Percentiles rank a stretch among this genome's conserved stretches.
phyloP scores from a whole-genome alignment of 306 rosid genomes.

The Quercus alba region DNA sequence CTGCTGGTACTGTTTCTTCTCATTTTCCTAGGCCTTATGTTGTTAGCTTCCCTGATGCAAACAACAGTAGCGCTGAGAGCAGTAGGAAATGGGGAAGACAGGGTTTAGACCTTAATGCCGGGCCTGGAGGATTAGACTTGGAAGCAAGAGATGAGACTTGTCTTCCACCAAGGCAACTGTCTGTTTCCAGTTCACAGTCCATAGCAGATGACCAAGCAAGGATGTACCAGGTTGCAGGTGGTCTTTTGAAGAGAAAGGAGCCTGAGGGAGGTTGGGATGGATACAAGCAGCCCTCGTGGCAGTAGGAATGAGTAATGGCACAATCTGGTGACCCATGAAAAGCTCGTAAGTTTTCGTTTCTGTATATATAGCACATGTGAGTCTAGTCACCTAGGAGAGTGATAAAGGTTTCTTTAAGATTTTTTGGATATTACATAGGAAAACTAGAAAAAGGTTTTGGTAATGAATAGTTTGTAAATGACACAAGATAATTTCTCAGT shows the following conservation, averaged over 20 bases:
- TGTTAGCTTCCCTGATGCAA: conserved; percentile 75
- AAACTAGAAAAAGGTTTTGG: neutral
- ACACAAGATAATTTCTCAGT: neutral
- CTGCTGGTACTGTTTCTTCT: conserved; percentile 65
- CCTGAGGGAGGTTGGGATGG: conserved; percentile 92
- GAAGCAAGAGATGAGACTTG: conserved; percentile 78
- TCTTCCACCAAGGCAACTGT: conserved; percentile 60
- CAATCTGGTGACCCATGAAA: conserved; percentile 16
- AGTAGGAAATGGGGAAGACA: conserved; percentile 87
- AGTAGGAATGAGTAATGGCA: conserved; percentile 30
- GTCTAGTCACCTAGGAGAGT: conserved; percentile 3
- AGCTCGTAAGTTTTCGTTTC: conserved; percentile 24
- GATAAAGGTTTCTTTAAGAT: neutral
- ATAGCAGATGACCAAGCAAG: conserved; percentile 72
- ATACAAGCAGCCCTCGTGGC: conserved; percentile 79
- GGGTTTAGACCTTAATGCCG: conserved; percentile 88
- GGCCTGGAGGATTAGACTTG: conserved; percentile 63
- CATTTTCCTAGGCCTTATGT: conserved; percentile 67
- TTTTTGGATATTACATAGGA: neutral
- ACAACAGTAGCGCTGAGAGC: conserved; percentile 60
- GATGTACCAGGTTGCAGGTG: conserved; percentile 67
- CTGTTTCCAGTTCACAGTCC: conserved; percentile 64
- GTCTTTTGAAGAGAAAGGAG: conserved; percentile 81
- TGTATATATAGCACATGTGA: conserved; percentile 15
- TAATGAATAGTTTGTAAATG: neutral